Evolutionary conservation across 768 basidiomycete species (phyloP).

Genomic region (Lactifluus echinatus): DNA sequence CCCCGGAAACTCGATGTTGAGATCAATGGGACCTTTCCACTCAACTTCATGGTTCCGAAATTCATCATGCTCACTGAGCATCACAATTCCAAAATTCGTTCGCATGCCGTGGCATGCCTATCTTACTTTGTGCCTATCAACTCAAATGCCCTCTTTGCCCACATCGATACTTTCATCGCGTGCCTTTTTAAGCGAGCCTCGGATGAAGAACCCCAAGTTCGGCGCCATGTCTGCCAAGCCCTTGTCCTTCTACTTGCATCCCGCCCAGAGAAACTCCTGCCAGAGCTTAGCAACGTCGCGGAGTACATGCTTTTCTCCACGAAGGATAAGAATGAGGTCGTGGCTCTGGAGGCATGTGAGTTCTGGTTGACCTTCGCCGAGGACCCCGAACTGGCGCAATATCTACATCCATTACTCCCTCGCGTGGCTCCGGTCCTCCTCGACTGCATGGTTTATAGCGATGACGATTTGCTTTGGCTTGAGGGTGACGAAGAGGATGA

Average conservation of each 20-base stretch:
- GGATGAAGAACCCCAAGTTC: constrained; percentile 88
- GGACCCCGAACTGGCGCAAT: constrained; percentile 77
- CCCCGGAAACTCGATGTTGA: constrained; percentile 93
- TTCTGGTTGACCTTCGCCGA: constrained; percentile 99
- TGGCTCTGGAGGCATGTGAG: constrained; percentile 96
- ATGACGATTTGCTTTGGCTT: constrained; percentile 91
- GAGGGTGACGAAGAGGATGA: constrained; percentile 85
- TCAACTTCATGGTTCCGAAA: constrained; percentile 95
- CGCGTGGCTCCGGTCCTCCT: constrained; percentile 93
- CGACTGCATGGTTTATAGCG: constrained; percentile 95
- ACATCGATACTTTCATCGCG: constrained; percentile 90
- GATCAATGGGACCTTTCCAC: constrained; percentile 83
- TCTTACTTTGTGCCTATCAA: constrained; percentile 88
- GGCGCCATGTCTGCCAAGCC: constrained; percentile 92
- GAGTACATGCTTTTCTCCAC: constrained; percentile 99
- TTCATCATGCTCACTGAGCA: constrained; percentile 87
- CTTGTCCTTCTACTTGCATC: constrained; percentile 88
- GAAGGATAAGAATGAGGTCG: constrained; percentile 94
- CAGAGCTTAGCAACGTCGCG: constrained; percentile 90
- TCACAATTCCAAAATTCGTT: constrained; percentile 78
- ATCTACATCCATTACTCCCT: constrained; percentile 78
- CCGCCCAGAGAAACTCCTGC: constrained; percentile 93
- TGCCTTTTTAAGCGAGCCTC: constrained; percentile 92
- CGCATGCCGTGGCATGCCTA: constrained; percentile 88
- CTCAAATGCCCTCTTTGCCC: constrained; percentile 78